Conservation (phyloP, 1,284 basidiomycete species). For the Trichosporon ovoides region DNA sequence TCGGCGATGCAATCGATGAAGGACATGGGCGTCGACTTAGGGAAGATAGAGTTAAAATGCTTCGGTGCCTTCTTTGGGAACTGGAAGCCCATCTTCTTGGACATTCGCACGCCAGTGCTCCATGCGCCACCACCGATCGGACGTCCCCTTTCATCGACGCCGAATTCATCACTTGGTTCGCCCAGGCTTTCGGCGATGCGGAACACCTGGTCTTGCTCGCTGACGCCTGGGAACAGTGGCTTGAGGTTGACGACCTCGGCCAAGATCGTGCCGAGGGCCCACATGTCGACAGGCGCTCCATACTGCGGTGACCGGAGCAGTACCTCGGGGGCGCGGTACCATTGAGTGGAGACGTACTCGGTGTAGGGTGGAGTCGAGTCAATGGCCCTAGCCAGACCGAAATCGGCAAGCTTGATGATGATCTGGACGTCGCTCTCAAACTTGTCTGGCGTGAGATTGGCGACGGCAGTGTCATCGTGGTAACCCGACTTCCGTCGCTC, state of each 20-base stretch:
- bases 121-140: slow-evolving; percentile 81
- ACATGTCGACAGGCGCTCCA: slow-evolving; percentile 96
- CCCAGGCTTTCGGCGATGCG: slow-evolving; percentile 87
- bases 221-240: slow-evolving; percentile 95
- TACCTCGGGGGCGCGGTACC: slow-evolving; percentile 99
- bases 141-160: slow-evolving; percentile 64
- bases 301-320: slow-evolving; percentile 86
- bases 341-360: slow-evolving; percentile 96
- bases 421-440: slow-evolving; percentile 70
- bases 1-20: slow-evolving; percentile 89
- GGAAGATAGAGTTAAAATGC: slow-evolving; percentile 72
- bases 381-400: slow-evolving; percentile 91
- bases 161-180: slow-evolving; percentile 82
- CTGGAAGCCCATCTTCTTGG: slow-evolving; percentile 74
- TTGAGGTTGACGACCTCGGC: slow-evolving; percentile 92
- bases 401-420: slow-evolving; percentile 97
- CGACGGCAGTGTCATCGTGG: not conserved
- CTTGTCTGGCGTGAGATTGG: slow-evolving; percentile 55
- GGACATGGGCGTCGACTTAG: slow-evolving; percentile 67
- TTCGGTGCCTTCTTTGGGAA: slow-evolving; percentile 82
- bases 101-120: slow-evolving; percentile 78
- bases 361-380: slow-evolving; percentile 88
- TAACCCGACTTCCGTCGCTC: slow-evolving; percentile 13
- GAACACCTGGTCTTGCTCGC: slow-evolving; percentile 87
- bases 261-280: slow-evolving; percentile 97